A percentile compares a stretch with the other conserved stretches of the same genome.
Conservation (phyloP, 306 rosid genomes). For the Rosa persica region DNA sequence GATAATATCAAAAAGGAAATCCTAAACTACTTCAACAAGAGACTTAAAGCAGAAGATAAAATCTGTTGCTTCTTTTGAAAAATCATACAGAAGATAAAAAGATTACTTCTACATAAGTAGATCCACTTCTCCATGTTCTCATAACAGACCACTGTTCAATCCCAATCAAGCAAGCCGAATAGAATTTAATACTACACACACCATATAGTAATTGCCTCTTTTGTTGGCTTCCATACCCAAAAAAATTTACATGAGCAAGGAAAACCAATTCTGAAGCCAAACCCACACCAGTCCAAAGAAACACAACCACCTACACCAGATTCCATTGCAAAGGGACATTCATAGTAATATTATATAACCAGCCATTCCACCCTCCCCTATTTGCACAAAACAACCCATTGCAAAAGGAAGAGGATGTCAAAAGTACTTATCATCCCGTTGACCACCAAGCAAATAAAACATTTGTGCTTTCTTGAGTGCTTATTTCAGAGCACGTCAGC, state of each 20-base stretch:
- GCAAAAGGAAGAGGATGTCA: background rate
- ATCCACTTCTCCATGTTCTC: background rate
- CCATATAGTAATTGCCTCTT: background rate
- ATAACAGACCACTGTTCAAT: background rate
- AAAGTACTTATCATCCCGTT: background rate
- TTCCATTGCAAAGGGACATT: background rate
- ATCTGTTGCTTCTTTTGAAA: background rate
- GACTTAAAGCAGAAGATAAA: background rate
- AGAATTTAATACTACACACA: background rate
- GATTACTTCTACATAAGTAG: background rate
- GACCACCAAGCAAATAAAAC: background rate
- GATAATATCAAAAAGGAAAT: background rate
- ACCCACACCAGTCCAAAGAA: background rate
- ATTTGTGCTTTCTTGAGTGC: background rate
- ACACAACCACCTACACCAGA: background rate
- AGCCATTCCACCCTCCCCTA: too few species aligned
- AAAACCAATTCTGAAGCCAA: background rate
- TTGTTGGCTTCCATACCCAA: background rate
- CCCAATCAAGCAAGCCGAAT: background rate
- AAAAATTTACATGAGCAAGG: background rate
- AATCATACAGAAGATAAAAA: background rate
- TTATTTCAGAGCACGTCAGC: background rate
- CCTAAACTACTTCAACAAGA: background rate
- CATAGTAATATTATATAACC: too few species aligned
- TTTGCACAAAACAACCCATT: background rate